phyloP scores from a whole-genome alignment of 2,329 filamentous ascomycete genomes.

The Huntiella bhutanensis region DNA sequence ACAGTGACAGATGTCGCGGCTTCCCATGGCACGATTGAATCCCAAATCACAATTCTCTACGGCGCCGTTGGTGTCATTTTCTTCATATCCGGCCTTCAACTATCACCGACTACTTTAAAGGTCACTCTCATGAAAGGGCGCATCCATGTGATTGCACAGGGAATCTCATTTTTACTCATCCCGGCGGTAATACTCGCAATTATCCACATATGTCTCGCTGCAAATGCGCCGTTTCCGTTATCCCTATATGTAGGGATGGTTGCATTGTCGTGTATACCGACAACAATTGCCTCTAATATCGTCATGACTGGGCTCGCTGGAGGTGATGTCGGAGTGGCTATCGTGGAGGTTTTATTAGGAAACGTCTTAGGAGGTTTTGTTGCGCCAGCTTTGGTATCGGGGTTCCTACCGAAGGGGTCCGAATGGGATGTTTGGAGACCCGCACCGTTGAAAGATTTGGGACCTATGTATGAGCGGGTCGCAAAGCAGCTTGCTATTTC shows the following conservation, averaged over 20 bases:
- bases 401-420: constrained; percentile 32
- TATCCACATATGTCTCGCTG: constrained; percentile 28
- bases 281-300: constrained; percentile 54
- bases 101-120: constrained; percentile 41
- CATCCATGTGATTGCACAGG: constrained; percentile 47
- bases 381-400: constrained; percentile 43
- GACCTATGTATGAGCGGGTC: constrained; percentile 44
- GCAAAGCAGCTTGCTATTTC: constrained; percentile 50
- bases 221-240: constrained; percentile 36
- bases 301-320: constrained; percentile 53
- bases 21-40: constrained; percentile 30
- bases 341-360: constrained; percentile 51
- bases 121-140: constrained; percentile 47
- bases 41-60: constrained; percentile 43
- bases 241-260: constrained; percentile 50
- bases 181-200: constrained; percentile 40
- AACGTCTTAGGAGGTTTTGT: constrained; percentile 52
- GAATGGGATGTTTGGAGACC: constrained; percentile 40
- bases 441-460: constrained; percentile 31
- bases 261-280: constrained; percentile 48
- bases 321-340: constrained; percentile 45
- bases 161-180: constrained; percentile 46
- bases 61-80: constrained; percentile 52
- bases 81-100: constrained; percentile 50
- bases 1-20: constrained; percentile 26